Conservation (phyloP, 2,329 filamentous ascomycete species). For the Colletotrichum limetticola region DNA sequence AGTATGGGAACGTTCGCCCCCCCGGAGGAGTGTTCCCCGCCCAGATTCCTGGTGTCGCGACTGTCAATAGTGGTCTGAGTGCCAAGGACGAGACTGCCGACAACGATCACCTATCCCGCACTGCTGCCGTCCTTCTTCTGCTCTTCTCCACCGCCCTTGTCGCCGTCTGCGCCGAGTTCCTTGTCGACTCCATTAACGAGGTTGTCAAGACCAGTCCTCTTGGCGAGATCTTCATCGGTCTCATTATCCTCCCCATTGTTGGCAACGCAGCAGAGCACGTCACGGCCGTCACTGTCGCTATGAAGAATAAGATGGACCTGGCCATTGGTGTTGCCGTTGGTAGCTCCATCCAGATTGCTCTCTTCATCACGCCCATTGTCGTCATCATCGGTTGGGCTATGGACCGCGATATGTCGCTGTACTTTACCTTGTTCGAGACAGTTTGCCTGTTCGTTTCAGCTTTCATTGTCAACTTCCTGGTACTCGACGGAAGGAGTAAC, state of each 20-base stretch:
- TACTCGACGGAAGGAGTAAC: conserved; percentile 86
- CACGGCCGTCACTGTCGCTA: conserved; percentile 75
- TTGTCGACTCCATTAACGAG: conserved; percentile 74
- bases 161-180: conserved; percentile 76
- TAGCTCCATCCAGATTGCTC: conserved; percentile 77
- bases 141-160: conserved; percentile 73
- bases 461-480: conserved; percentile 88
- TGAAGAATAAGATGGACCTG: conserved; percentile 82
- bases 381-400: conserved; percentile 79
- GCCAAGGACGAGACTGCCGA: conserved; percentile 44
- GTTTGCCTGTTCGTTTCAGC: conserved; percentile 86
- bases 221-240: conserved; percentile 75
- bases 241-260: conserved; percentile 78
- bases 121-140: conserved; percentile 69
- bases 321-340: conserved; percentile 79
- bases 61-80: conserved; percentile 43
- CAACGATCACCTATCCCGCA: conserved; percentile 62
- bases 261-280: conserved; percentile 81
- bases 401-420: conserved; percentile 77
- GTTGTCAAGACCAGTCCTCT: conserved; percentile 67
- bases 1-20: conserved; percentile 50
- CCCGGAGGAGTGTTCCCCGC: conserved; percentile 63
- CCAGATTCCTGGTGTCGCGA: conserved; percentile 51
- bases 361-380: conserved; percentile 76
- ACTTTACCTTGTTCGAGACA: conserved; percentile 91